Conservation (phyloP, 2,329 filamentous ascomycete species). For the Colletotrichum tanaceti region DNA sequence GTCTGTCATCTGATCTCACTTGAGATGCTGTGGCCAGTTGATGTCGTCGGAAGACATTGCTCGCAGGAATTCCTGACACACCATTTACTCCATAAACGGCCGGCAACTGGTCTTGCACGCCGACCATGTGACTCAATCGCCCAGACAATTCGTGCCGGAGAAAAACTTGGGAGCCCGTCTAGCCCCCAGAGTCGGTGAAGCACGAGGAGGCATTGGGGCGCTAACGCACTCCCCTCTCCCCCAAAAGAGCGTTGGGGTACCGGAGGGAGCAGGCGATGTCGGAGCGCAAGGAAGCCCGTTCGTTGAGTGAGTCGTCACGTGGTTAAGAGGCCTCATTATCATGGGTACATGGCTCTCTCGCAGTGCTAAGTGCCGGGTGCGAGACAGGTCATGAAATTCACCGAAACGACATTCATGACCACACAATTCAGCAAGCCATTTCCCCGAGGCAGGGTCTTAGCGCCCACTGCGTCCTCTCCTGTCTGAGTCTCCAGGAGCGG, state of each 20-base stretch:
- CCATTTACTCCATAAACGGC: background rate
- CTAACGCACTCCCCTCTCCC: constrained; percentile 5
- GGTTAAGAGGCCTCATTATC: background rate
- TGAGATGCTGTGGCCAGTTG: constrained; percentile 22
- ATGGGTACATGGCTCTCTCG: background rate
- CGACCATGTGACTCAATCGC: background rate
- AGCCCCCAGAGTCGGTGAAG: constrained; percentile 5
- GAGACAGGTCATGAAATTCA: constrained; percentile 25
- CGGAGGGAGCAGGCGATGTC: constrained; percentile 21
- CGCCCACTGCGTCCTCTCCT: background rate
- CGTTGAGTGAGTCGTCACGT: constrained; percentile 26
- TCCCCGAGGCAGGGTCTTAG: background rate
- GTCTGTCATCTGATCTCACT: constrained; percentile 35
- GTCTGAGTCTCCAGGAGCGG: background rate
- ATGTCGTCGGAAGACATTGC: background rate
- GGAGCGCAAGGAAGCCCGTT: constrained; percentile 9
- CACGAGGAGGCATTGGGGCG: constrained; percentile 21
- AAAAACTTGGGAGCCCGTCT: background rate
- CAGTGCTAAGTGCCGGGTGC: background rate
- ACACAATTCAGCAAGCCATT: constrained; percentile 9
- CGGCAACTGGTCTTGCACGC: constrained; percentile 5
- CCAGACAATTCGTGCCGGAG: constrained; percentile 17
- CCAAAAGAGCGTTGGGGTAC: constrained; percentile 1
- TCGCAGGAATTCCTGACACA: background rate
- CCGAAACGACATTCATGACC: too few species aligned